Conservation (phyloP, 2,329 filamentous ascomycete genomes). For the Daldinia eschscholtzii region DNA sequence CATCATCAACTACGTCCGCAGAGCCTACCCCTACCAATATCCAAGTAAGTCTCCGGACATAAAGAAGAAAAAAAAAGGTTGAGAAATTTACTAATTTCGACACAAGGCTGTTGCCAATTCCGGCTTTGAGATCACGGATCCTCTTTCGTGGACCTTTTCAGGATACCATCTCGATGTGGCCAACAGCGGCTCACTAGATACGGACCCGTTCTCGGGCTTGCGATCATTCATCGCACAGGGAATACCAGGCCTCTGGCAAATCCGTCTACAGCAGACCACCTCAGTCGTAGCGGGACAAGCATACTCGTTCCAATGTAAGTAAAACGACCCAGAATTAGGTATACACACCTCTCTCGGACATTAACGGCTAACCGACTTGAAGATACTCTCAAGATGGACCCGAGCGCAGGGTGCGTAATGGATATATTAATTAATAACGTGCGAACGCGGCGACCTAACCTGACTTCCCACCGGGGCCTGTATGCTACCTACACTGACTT, state of each 20-base stretch:
- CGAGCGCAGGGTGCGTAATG: constrained; percentile 5
- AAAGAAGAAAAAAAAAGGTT: too few species aligned
- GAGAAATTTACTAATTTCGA: not conserved
- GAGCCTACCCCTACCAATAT: constrained; percentile 16
- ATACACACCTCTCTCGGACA: not conserved
- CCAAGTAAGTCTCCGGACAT: not conserved
- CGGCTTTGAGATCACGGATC: not conserved
- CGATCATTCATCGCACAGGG: constrained; percentile 23
- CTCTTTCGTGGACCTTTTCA: not conserved
- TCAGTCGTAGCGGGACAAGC: constrained; percentile 7
- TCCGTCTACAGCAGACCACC: constrained; percentile 10
- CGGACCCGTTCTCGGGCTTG: constrained; percentile 14
- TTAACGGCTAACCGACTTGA: not conserved
- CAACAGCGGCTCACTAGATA: constrained; percentile 6
- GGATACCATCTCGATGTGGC: constrained; percentile 4
- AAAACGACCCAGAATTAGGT: not conserved
- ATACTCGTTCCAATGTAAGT: constrained; percentile 23
- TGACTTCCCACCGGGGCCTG: not conserved
- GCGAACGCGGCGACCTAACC: constrained; percentile 12
- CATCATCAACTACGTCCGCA: constrained; percentile 5
- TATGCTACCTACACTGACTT: constrained; percentile 1
- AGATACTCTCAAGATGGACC: constrained; percentile 19
- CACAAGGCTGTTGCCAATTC: not conserved
- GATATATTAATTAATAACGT: constrained; percentile 18
- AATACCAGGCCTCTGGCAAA: constrained; percentile 13